Base-by-base conservation (phyloP, 306 rosid genomes). In the Cucurbita argyrosperma region DNA sequence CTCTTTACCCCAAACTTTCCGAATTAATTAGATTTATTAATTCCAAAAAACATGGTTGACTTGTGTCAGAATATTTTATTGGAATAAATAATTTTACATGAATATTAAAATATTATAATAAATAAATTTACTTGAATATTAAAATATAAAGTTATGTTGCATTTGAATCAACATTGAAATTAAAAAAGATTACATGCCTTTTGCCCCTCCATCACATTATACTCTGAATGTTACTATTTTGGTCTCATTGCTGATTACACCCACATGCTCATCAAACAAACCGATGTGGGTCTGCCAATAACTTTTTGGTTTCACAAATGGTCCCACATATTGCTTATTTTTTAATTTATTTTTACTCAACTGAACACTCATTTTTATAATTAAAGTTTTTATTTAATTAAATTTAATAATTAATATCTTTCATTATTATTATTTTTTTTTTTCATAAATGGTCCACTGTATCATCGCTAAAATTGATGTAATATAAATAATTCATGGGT, bases 91-190 rank as follows among this genome's bases (percentile, higher is more conserved):
- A 42, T 0, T 42, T 8, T 6, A 12, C 0, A 30, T 15, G 10
- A 60, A 60, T 60, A 61, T 61, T 61, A 65, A 42, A 65, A 7
- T 47, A 46, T 68, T 40, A 2, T 8, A 38, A 37, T 62, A 15
- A 37, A 62, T 38, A 46, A 42, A 0, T 42, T 8, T 6, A 12
- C 0, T 60, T 15, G 10, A 60, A 60, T 60, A 37, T 61, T 61
- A 43, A 42, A 65, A 10, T 11, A 65, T 0, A 65, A 65, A 65
- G 10, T 65, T 18, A 43, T 10, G 47, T 65, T 65, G 70, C 51
- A n/a, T 40, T 64, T 64, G 70, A 64, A 64, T 64, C 70, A 64
- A 40, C 70, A 4, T 64, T 40, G 70, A 64, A 9, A 62, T 62
- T 62, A 7, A 38, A 39, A 39, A 59, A 40, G 16, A 64, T 64